Conservation (phyloP, 1,139 yeast species). For the Saccharomycopsis hybrid region DNA sequence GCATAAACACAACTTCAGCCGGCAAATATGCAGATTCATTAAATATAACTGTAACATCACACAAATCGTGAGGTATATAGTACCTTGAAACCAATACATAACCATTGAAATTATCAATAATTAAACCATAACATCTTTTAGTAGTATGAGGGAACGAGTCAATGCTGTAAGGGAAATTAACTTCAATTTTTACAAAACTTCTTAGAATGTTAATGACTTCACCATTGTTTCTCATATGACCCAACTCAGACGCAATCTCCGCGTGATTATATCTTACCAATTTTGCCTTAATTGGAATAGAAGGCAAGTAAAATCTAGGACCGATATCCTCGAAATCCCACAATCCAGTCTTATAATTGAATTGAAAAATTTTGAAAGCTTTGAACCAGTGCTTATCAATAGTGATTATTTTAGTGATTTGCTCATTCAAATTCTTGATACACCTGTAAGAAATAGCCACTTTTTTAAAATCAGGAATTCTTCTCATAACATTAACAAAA, state of each 20-base stretch:
- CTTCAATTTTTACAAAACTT: conserved; percentile 44
- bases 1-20: conserved; percentile 74
- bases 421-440: conserved; percentile 73
- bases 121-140: conserved; percentile 45
- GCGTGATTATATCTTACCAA: conserved; percentile 67
- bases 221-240: conserved; percentile 31
- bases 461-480: conserved; percentile 69
- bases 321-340: conserved; percentile 80
- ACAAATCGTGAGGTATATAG: conserved; percentile 77
- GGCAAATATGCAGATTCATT: conserved; percentile 84
- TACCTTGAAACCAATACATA: conserved; percentile 74
- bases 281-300: conserved; percentile 46
- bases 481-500: conserved; percentile 71
- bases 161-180: conserved; percentile 20
- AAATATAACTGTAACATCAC: conserved; percentile 71
- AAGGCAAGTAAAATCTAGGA: conserved; percentile 45
- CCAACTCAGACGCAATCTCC: conserved; percentile 37
- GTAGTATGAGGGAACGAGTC: conserved; percentile 31
- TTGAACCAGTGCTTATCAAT: conserved; percentile 85
- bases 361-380: conserved; percentile 60
- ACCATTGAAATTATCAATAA: conserved; percentile 75
- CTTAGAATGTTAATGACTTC: conserved; percentile 50
- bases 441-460: conserved; percentile 72
- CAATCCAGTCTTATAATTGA: conserved; percentile 78
- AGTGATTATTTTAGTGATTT: conserved; percentile 52